Base-by-base conservation (phyloP, 768 basidiomycete species). In the Suillus placidus region DNA sequence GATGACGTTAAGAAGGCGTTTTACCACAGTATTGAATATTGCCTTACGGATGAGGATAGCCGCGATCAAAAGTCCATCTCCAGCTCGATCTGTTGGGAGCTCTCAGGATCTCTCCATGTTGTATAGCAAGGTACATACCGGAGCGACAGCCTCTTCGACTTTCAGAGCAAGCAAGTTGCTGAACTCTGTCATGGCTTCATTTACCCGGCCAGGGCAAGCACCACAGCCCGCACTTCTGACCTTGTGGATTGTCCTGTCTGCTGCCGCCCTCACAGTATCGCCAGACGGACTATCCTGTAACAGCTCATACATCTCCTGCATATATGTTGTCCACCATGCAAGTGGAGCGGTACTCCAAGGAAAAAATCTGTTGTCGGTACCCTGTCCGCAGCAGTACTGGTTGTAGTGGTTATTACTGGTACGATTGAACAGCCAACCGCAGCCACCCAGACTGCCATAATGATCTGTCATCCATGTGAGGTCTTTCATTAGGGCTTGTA, bases 321-420 rank as follows among this genome's bases (percentile, higher is more conserved):
- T 66, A 45, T 75, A 76, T 10, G 61, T 37, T 4, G 64, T 62
- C 74, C 74, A 75, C 74, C 74, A 75, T 18, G 60, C 47, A n/a
- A 64, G 45, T 18, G 63, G 20, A 5, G 2, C 0, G 4, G 0
- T 1, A 12, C 6, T 1, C 10, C 66, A 66, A 18, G 62, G 18
- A 14, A 5, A 16, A 3, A 64, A 64, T 14, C 14, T 43, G 0
- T 34, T 23, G 16, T 10, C 38, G 1, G 16, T 2, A 9, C 60
- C 2, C 51, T 23, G 43, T 32, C 26, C 4, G 35, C 67, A 67
- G 6, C 68, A 64, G 12, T 23, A 7, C 6, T 26, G 18, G 20
- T 34, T 8, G 14, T 52, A 52, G n/a, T 26, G 20, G 4, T 61
- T 0, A 2, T n/a, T 26, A 26, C 26, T 8, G 2, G 2, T 20